These are phyloP conservation scores for Lachnellula cervina DNA, from an alignment of 2,329 filamentous ascomycete genomes.

Conservation along the genomic window DNA sequence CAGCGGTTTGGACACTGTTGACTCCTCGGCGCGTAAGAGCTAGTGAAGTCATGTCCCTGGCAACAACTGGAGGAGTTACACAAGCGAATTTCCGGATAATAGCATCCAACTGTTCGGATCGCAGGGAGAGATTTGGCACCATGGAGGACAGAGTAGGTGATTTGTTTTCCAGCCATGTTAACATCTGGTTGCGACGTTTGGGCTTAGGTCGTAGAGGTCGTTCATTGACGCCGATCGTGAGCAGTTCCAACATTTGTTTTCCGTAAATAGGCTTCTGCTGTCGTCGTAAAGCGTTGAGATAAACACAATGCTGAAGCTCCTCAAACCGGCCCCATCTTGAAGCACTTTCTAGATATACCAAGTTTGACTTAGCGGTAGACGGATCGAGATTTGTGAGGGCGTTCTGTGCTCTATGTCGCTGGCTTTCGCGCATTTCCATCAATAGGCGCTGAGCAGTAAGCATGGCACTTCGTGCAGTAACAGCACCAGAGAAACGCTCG, in stretches of 20 bases:
- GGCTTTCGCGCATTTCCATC: constrained; percentile 65
- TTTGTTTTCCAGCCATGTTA: constrained; percentile 71
- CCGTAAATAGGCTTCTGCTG: constrained; percentile 80
- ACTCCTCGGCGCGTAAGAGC: constrained; percentile 58
- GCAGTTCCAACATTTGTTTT: constrained; percentile 66
- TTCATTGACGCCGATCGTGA: constrained; percentile 59
- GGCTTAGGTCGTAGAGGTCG: constrained; percentile 58
- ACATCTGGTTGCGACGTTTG: constrained; percentile 54
- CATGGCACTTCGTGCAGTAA: constrained; percentile 53
- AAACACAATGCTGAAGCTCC: constrained; percentile 74
- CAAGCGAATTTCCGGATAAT: constrained; percentile 86
- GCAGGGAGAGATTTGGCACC: constrained; percentile 69
- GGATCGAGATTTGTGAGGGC: constrained; percentile 55
- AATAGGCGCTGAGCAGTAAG: constrained; percentile 67
- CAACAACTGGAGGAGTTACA: constrained; percentile 83
- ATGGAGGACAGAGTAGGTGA: constrained; percentile 60
- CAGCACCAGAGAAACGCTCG: constrained; percentile 56
- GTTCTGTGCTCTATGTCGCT: constrained; percentile 57
- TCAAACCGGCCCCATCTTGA: constrained; percentile 66
- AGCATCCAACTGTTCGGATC: constrained; percentile 66
- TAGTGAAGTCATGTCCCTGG: constrained; percentile 67
- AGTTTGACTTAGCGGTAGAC: constrained; percentile 61
- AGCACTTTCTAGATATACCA: constrained; percentile 68
- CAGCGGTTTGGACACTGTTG: constrained; percentile 50
- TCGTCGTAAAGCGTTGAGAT: constrained; percentile 74